These are phyloP conservation scores for Fusarium verticillioides DNA, from an alignment of 2,329 filamentous ascomycete species.

Conservation along the genomic window DNA sequence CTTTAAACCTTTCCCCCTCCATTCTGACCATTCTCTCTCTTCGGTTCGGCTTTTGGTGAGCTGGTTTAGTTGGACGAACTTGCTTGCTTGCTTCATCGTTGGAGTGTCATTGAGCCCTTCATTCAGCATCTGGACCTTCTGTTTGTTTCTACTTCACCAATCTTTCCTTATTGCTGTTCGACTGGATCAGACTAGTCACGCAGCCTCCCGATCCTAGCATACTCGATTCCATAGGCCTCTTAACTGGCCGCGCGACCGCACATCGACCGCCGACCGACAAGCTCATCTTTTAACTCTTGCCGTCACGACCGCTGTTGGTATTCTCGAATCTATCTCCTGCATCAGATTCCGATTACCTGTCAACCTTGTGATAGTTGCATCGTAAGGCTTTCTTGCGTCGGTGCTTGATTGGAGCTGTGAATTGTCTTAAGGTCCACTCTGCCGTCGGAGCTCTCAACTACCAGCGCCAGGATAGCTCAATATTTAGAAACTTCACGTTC, in stretches of 20 bases:
- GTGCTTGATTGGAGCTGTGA: conserved; percentile 30
- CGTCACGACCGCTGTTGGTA: conserved; percentile 16
- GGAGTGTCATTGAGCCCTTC: conserved; percentile 20
- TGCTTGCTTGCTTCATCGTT: conserved; percentile 23
- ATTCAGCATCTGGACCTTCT: conserved; percentile 8
- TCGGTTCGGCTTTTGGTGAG: conserved; percentile 32
- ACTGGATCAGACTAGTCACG: conserved; percentile 23
- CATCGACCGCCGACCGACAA: conserved; percentile 22
- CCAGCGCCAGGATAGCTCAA: conserved; percentile 21
- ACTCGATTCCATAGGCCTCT: conserved; percentile 15
- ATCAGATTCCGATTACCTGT: background rate
- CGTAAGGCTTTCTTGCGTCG: conserved; percentile 42
- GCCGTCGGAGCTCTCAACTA: conserved; percentile 22
- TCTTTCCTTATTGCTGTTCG: background rate
- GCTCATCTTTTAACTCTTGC: conserved; percentile 4
- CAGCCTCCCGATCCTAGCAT: conserved; percentile 20
- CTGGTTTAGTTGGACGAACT: conserved; percentile 29
- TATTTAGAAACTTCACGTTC: conserved; percentile 14
- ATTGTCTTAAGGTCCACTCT: conserved; percentile 16
- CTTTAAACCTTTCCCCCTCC: conserved; percentile 51
- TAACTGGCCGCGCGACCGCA: conserved; percentile 35
- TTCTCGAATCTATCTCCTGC: background rate
- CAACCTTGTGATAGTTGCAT: conserved; percentile 26
- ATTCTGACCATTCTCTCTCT: conserved; percentile 36
- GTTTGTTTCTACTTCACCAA: conserved; percentile 1